These are phyloP conservation scores for Heterobasidion occidentale DNA, from an alignment of 1,284 basidiomycete genomes.

Conservation along the genomic window DNA sequence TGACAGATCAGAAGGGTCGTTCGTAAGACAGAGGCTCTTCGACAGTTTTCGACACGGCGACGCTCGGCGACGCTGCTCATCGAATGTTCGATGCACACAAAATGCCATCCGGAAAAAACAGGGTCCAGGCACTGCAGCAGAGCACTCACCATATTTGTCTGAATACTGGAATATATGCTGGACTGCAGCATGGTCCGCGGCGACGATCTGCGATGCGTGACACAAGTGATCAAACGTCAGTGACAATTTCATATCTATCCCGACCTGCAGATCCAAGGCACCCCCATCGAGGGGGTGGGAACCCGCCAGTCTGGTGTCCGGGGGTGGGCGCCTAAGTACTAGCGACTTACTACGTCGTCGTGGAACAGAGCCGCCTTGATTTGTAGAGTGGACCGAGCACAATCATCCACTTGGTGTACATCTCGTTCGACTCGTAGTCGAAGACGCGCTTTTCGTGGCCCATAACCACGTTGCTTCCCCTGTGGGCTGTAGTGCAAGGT, in stretches of 20 bases:
- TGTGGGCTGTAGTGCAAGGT: constrained; percentile 10
- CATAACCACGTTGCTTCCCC: constrained; percentile 21
- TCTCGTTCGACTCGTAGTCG: constrained; percentile 24
- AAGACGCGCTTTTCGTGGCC: constrained; percentile 30
- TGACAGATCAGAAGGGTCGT: too few species aligned
- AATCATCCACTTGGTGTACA: constrained; percentile 27
- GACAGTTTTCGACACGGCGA: too few species aligned
- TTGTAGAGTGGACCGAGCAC: constrained; percentile 27
- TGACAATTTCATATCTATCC: background rate
- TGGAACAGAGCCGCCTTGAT: constrained; percentile 32
- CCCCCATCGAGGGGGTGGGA: too few species aligned
- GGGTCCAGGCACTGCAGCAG: background rate
- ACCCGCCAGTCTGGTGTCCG: too few species aligned
- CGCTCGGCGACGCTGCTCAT: background rate
- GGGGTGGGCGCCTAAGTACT: too few species aligned
- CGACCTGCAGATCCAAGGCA: too few species aligned
- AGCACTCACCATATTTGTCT: constrained; percentile 21
- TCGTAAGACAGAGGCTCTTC: too few species aligned
- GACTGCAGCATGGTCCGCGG: constrained; percentile 27
- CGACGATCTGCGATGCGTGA: constrained; percentile 21
- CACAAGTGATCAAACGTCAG: background rate
- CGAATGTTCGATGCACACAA: background rate
- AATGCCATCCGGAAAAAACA: background rate
- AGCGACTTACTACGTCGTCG: constrained; percentile 24
- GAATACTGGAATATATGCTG: constrained; percentile 28